Base-by-base conservation (phyloP, 768 basidiomycete species). In the Boletus subparvulus region DNA sequence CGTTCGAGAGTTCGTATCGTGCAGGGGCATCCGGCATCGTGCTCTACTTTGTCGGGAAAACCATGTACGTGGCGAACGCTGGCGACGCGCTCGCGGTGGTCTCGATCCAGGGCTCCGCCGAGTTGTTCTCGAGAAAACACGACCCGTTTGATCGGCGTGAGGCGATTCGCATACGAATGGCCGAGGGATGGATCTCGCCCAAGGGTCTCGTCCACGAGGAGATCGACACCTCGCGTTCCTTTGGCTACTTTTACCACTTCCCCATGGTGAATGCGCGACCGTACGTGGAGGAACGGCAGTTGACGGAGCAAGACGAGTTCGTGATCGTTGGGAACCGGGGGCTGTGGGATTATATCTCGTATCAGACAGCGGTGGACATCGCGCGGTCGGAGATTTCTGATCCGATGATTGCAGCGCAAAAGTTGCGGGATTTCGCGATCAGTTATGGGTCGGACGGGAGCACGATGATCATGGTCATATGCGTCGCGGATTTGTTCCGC, bases 401-500 rank as follows among this genome's bases (percentile, higher is more conserved):
- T 63, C 87, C 88, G 0, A 88, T 89, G 86, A 86, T 94, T 66
- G 97, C 97, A 6, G 93, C 97, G 0, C 95, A 98, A 76, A 98
- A 97, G 75, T 74, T 99, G 41, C 84, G 97, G 47, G 97, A 99
- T 70, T 91, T 98, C 60, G 94, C 97, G 9, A 92, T 99, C 67
- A 93, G 92, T 63, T 98, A 98, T 72, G 97, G 97, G 2, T 92
- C 94, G 17, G 86, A 90, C 52, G 92, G 92, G 14, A 91, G 87
- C 58, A 90, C 88, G 47, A 98, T 98, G 94, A 94, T 98, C 74
- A 98, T 98, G 96, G 94, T 98, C 36, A 84, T 98, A 62, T 83
- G 83, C 48, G 78, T 97, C 21, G 83, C 82, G 10, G 93, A 92
- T 66, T 76, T 95, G 33, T 91, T 94, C 76, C 76, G 82, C 30